Evolutionary conservation across 1,284 basidiomycete genomes (phyloP).

Genomic region (Hemileia vastatrix): DNA sequence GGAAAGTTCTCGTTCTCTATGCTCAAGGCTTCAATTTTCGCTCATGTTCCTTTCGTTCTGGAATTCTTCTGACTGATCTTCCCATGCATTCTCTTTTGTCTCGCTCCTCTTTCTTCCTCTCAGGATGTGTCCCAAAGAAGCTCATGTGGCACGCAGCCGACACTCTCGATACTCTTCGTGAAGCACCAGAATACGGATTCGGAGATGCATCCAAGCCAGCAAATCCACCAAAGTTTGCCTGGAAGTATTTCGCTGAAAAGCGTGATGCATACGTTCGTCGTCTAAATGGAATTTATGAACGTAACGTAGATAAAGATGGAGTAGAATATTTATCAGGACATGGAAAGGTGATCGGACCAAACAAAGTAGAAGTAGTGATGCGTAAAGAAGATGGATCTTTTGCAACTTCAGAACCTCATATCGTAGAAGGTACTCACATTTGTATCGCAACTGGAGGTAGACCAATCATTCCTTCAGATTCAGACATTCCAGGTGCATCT

Average conservation of each 20-base stretch:
- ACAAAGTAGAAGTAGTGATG: conserved; percentile 58
- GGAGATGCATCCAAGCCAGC: conserved; percentile 45
- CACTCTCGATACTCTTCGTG: conserved; percentile 68
- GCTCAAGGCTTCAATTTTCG: conserved; percentile 1
- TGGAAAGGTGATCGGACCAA: conserved; percentile 53
- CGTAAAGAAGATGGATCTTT: conserved; percentile 54
- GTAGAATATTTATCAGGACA: conserved; percentile 79
- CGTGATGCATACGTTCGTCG: conserved; percentile 87
- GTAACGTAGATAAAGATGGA: conserved; percentile 74
- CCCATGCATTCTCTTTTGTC: neutral
- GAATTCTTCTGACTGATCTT: neutral
- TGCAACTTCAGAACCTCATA: conserved; percentile 52
- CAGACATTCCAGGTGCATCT: conserved; percentile 73
- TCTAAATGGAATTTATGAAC: conserved; percentile 76
- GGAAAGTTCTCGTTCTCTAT: conserved; percentile 1
- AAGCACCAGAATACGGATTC: conserved; percentile 69
- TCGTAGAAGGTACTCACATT: conserved; percentile 58
- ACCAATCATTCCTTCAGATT: conserved; percentile 68
- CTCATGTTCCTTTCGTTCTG: conserved; percentile 1
- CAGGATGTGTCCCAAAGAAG: conserved; percentile 54
- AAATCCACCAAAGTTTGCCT: conserved; percentile 63
- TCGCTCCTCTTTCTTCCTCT: neutral
- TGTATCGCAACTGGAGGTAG: conserved; percentile 76
- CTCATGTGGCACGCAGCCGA: conserved; percentile 99
- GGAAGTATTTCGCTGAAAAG: conserved; percentile 81